Conservation (phyloP, 2,329 filamentous ascomycete species). For the Colletotrichum falcatum region DNA sequence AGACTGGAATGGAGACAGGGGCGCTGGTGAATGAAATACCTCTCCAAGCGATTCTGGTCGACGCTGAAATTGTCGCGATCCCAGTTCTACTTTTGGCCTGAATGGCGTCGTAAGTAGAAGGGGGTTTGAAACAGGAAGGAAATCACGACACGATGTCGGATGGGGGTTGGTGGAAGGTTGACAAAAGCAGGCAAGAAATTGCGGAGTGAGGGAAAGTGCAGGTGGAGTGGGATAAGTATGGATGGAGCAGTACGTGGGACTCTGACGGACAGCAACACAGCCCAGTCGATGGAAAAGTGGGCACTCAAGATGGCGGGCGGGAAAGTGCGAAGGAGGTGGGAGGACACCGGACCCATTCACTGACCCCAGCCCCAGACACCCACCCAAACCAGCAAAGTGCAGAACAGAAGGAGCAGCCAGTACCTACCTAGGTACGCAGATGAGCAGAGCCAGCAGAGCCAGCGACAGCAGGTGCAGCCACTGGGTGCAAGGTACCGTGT, state of each 20-base stretch:
- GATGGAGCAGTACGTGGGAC: conserved; percentile 32
- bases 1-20: conserved; percentile 22
- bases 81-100: conserved; percentile 25
- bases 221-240: conserved; percentile 42
- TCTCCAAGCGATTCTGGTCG: neutral
- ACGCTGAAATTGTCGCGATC: neutral
- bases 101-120: conserved; percentile 21
- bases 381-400: conserved; percentile 19
- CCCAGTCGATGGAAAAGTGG: conserved; percentile 38
- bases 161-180: conserved; percentile 32
- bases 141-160: conserved; percentile 37
- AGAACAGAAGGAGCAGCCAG: conserved; percentile 9
- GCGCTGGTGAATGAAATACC: neutral
- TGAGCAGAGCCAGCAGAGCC: neutral
- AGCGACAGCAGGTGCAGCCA: neutral
- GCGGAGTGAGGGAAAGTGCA: conserved; percentile 40
- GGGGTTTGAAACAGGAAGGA: conserved; percentile 30
- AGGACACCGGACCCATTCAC: conserved; percentile 7
- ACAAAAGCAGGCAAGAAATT: conserved; percentile 23
- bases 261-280: conserved; percentile 39
- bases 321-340: conserved; percentile 23
- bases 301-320: conserved; percentile 29
- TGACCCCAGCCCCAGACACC: conserved; percentile 11
- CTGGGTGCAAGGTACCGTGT: neutral
- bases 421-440: neutral